phyloP scores from a whole-genome alignment of 768 basidiomycete genomes.

The Terana coerulea region DNA sequence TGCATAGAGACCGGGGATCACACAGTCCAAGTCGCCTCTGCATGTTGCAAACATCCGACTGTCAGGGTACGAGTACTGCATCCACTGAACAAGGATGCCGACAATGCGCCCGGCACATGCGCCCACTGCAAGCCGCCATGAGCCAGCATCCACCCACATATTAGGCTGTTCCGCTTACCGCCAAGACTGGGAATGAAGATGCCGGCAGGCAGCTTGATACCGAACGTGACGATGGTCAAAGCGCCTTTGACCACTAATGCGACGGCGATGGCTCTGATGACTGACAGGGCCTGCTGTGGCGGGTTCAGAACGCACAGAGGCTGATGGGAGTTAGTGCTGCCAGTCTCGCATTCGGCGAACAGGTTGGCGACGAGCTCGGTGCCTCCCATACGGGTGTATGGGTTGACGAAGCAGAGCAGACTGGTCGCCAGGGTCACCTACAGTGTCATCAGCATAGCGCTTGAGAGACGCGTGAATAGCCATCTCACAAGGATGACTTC shows the following conservation, averaged over 20 bases:
- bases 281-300: conserved; percentile 51
- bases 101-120: conserved; percentile 89
- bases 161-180: conserved; percentile 13
- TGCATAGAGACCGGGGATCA: conserved; percentile 88
- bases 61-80: conserved; percentile 61
- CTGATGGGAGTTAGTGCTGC: conserved; percentile 49
- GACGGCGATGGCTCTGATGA: conserved; percentile 62
- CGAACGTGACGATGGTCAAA: conserved; percentile 87
- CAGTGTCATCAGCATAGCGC: conserved; percentile 3
- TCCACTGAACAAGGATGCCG: conserved; percentile 76
- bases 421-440: conserved; percentile 81
- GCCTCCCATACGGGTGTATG: conserved; percentile 90
- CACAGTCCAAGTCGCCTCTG: conserved; percentile 61
- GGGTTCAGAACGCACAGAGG: conserved; percentile 73
- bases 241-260: conserved; percentile 80
- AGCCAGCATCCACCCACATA: background rate
- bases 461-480: conserved; percentile 35
- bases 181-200: conserved; percentile 97
- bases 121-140: conserved; percentile 47
- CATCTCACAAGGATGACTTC: conserved; percentile 87
- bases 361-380: conserved; percentile 93
- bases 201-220: conserved; percentile 87
- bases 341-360: conserved; percentile 77
- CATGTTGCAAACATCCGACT: conserved; percentile 64
- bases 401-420: conserved; percentile 78